Percentiles rank a stretch among this genome's conserved stretches.
phyloP scores from a whole-genome alignment of 768 basidiomycete genomes.

The Pisolithus tinctorius region DNA sequence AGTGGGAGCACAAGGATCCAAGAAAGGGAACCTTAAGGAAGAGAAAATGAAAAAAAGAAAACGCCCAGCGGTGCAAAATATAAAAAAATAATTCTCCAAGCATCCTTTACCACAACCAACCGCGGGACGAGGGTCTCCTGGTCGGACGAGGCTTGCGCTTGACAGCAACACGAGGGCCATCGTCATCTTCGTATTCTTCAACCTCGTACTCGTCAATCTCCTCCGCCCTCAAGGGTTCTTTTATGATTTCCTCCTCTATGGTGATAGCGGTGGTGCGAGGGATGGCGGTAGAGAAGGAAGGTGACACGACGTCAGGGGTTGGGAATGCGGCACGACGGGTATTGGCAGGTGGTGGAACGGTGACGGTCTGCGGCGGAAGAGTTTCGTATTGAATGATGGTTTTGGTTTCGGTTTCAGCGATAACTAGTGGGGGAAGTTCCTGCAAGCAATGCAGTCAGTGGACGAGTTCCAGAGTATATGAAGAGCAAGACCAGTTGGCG shows the following conservation, averaged over 20 bases:
- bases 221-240: constrained; percentile 28
- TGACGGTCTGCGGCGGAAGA: constrained; percentile 54
- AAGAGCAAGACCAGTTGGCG: constrained; percentile 33
- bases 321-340: constrained; percentile 72
- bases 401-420: constrained; percentile 55
- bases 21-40: constrained; percentile 7
- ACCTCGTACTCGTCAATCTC: constrained; percentile 32
- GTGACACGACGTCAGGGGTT: constrained; percentile 55
- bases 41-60: constrained; percentile 14
- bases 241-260: constrained; percentile 49
- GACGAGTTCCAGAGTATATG: constrained; percentile 18
- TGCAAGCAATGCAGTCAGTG: constrained; percentile 31
- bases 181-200: constrained; percentile 38
- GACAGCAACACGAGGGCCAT: constrained; percentile 32
- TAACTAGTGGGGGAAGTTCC: constrained; percentile 36
- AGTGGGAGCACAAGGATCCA: constrained; percentile 2
- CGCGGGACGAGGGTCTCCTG: constrained; percentile 37
- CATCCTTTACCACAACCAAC: constrained; percentile 53
- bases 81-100: constrained; percentile 31
- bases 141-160: constrained; percentile 38
- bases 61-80: constrained; percentile 12
- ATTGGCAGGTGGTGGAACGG: constrained; percentile 69
- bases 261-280: constrained; percentile 73
- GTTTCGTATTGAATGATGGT: constrained; percentile 48
- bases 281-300: constrained; percentile 52